These are phyloP conservation scores for Picea abies DNA, from an alignment of 83 land plant genomes.

Conservation along the genomic window DNA sequence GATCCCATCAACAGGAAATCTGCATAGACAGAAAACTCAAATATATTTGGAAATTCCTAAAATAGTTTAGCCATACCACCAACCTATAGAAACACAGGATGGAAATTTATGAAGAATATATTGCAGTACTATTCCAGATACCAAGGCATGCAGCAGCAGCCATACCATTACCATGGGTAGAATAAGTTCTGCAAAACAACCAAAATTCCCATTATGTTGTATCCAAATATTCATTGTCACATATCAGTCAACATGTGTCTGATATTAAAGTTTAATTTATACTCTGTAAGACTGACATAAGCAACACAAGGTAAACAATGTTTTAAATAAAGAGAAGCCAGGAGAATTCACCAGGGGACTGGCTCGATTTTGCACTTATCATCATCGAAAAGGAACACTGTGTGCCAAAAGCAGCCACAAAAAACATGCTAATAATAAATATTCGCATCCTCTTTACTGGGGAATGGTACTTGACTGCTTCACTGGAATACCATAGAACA, in stretches of 20 bases:
- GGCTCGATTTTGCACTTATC: not conserved
- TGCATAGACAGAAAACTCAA: not conserved
- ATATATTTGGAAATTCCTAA: not conserved
- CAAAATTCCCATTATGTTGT: not conserved
- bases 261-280: not conserved
- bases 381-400: conserved; percentile 7
- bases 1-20: not conserved
- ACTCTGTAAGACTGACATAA: not conserved
- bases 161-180: conserved; percentile 23
- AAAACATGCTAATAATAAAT: not conserved
- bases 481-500: conserved; percentile 11
- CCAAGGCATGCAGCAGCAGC: conserved; percentile 46
- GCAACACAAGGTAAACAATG: not conserved
- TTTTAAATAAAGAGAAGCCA: not conserved
- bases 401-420: not conserved
- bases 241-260: not conserved
- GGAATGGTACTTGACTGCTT: not conserved
- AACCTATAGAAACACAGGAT: conserved; percentile 67
- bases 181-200: not conserved
- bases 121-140: conserved; percentile 35
- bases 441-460: not conserved
- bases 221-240: not conserved
- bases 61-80: not conserved
- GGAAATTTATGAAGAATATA: conserved; percentile 53
- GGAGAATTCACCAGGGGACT: not conserved